Evolutionary conservation across 164 flowering plant genomes (phyloP).

Genomic region (Aristolochia californica): DNA sequence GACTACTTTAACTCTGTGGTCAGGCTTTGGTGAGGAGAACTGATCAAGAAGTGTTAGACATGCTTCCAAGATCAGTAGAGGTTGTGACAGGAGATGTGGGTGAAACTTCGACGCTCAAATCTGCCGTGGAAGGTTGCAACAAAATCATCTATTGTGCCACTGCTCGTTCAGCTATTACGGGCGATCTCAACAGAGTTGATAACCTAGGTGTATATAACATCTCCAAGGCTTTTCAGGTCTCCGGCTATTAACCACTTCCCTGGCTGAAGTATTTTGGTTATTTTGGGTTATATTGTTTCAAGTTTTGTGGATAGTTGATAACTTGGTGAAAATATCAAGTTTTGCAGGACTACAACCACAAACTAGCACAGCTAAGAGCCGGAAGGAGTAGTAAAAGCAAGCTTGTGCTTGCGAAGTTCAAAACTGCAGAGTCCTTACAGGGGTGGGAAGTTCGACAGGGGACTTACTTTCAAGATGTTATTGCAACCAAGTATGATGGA

Average conservation of each 20-base stretch:
- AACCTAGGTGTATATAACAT: conserved; percentile 74
- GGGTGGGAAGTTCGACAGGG: conserved; percentile 90
- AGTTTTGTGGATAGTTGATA: neutral
- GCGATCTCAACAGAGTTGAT: conserved; percentile 84
- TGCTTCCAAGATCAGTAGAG: conserved; percentile 90
- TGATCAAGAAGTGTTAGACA: conserved; percentile 50
- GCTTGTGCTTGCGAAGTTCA: conserved; percentile 85
- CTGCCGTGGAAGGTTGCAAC: conserved; percentile 78
- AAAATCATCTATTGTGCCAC: conserved; percentile 96
- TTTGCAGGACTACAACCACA: conserved; percentile 80
- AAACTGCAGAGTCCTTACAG: conserved; percentile 46
- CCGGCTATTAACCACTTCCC: neutral
- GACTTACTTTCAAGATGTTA: conserved; percentile 79
- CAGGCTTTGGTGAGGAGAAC: conserved; percentile 86
- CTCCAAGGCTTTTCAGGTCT: conserved; percentile 89
- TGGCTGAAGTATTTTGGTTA: neutral
- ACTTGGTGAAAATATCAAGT: neutral
- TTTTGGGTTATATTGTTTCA: neutral
- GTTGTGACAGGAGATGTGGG: conserved; percentile 92
- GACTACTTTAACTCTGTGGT: neutral
- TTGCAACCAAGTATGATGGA: conserved; percentile 76
- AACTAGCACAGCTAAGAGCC: conserved; percentile 79
- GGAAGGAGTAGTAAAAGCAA: conserved; percentile 98
- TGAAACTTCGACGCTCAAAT: conserved; percentile 52
- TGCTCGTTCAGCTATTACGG: conserved; percentile 90